phyloP scores from a whole-genome alignment of 768 basidiomycete genomes.

The Suillus spraguei region DNA sequence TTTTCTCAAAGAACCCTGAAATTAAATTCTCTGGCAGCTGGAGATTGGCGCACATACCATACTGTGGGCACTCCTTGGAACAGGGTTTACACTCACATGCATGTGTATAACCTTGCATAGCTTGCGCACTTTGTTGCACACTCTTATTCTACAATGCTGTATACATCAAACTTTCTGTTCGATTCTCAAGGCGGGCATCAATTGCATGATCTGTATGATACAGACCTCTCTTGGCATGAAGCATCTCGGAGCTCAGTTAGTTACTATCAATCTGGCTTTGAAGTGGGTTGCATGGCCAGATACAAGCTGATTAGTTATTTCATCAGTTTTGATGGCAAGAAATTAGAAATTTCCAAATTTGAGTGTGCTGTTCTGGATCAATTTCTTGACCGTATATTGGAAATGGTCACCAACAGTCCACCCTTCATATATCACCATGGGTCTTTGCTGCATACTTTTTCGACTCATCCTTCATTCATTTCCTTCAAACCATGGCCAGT shows the following conservation, averaged over 20 bases:
- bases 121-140: background rate
- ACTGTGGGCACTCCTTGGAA: background rate
- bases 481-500: constrained; percentile 9
- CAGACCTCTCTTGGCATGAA: background rate
- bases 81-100: background rate
- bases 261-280: background rate
- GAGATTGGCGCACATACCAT: background rate
- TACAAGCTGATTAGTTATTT: background rate
- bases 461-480: background rate
- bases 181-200: background rate
- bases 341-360: background rate
- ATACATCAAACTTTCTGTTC: background rate
- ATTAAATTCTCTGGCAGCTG: background rate
- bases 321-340: background rate
- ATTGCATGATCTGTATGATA: background rate
- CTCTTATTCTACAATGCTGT: no score
- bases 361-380: background rate
- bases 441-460: background rate
- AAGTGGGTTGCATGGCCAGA: background rate
- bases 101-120: no score
- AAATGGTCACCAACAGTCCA: background rate
- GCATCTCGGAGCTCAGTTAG: background rate
- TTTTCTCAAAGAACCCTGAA: background rate
- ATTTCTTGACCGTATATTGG: background rate
- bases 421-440: background rate